Evolutionary conservation across 352 stramenopile species (phyloP), one percentile per base, ranked within the genome.

Genomic region (Nothophytophthora sp.): DNA sequence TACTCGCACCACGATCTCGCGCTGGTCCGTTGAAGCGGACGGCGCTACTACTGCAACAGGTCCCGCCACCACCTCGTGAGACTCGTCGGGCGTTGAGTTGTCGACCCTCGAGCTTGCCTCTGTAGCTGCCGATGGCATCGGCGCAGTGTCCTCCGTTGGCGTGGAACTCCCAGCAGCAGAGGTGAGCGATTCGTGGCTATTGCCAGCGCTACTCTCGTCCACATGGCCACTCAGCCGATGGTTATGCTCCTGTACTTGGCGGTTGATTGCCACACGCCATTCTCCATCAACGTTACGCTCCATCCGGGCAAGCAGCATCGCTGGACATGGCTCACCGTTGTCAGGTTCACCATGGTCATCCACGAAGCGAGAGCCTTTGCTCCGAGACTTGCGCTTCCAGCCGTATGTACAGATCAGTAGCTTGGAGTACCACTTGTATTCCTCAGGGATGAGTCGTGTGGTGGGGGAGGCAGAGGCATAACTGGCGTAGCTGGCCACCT

Each of bases 391-490:
- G 20, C 81, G 76, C 42, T 87, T 87, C 81, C 81, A 90, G 0
- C 81, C 81, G 40, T 86, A 76, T 6, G 73, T 85, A 46, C 81
- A 92, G 36, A 89, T 90, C 16, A 90, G 45, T 55, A 92, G 51
- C 58, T 92, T 92, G 1, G 78, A 90, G 34, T 82, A 88, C 81
- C 81, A 92, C 27, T 84, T 86, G 36, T 71, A 67, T 11, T 64
- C 35, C 18, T 83, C 54, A 0, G 81, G 81, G 10, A 90, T 73
- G 40, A 88, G 18, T 15, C 76, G 67, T 2, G 49, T 57, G 0
- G 36, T 50, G 3, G 67, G 49, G 0, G 73, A 66, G 4, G 55
- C 35, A 0, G 36, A 27, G 1, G 55, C 43, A 20, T 76, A 76
- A n/a, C 64, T 76, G 3, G 54, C 47, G 24, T 84, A 83, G 7